Base-by-base conservation (phyloP, 805 yeast genomes). In the Myxozyma mucilagina region DNA sequence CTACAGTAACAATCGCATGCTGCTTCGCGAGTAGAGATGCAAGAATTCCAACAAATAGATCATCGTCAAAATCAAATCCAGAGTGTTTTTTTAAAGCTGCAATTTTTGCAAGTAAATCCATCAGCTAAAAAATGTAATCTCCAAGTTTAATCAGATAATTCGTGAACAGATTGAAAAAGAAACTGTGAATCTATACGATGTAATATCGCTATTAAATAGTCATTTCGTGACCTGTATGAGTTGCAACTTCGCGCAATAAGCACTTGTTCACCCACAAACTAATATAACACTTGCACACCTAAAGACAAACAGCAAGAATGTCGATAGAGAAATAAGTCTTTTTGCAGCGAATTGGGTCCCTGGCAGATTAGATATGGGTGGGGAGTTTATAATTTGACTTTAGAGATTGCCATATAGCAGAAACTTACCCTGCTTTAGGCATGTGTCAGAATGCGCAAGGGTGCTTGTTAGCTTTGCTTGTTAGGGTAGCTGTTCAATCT, bases 61-160 rank as follows among this genome's bases (percentile, higher is more conserved):
- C 67, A 9, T 57, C 47, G 36, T 63, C 67, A 56, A 63, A 63
- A 24, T 63, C 60, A 31, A 63, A 56, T 16, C 53, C 60, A 34
- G 66, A 39, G 4, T 41, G 39, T 31, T 49, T 39, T 35, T 54
- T 47, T 36, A 63, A 47, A 6, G 18, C 14, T 4, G 47, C 39
- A 20, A 63, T 52, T 32, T 51, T 51, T 5, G 61, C 18, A 24
- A 52, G 20, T 3, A 63, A 43, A 50, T 60, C 65, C 62, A 60
- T 60, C 9, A 16, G 9, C 5, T 18, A 14, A 16, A 14, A 3
- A 16, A 13, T 45, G 1, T 13, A 29, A 20, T 20, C 20, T 16
- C 14, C 8, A 43, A 13, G 13, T 20, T 39, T 18, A n/a, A 2
- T 39, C 10, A 7, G 8, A n/a, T 11, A 43, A 20, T 7, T 2